These are phyloP conservation scores for Xanthoconium separans DNA, from an alignment of 1,284 basidiomycete genomes.

Conservation along the genomic window DNA sequence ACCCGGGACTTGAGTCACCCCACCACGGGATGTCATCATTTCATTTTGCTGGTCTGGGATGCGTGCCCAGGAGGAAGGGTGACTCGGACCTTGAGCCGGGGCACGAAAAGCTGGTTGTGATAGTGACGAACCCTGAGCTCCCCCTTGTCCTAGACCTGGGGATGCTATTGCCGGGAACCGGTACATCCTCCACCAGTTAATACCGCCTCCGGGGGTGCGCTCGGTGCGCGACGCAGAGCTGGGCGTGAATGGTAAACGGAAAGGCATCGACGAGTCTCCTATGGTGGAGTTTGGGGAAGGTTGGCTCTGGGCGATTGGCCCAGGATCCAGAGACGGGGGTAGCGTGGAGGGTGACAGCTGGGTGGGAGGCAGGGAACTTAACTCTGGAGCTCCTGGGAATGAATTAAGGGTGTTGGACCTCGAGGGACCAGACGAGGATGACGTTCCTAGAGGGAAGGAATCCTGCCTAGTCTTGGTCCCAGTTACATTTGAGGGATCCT, in stretches of 20 bases:
- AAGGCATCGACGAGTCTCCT: conserved; percentile 29
- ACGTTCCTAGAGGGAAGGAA: conserved; percentile 16
- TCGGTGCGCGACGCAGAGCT: conserved; percentile 35
- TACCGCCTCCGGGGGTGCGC: conserved; percentile 43
- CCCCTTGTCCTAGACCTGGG: conserved; percentile 21
- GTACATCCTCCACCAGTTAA: conserved; percentile 81
- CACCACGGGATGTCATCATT: conserved; percentile 10
- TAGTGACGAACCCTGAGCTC: conserved; percentile 16
- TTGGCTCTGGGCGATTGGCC: neutral
- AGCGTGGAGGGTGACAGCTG: conserved; percentile 6
- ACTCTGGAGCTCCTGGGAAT: conserved; percentile 4
- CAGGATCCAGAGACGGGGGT: conserved; percentile 1
- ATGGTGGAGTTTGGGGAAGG: conserved; percentile 8
- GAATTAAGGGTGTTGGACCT: conserved; percentile 7
- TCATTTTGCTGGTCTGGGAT: conserved; percentile 26
- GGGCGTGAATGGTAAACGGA: conserved; percentile 27
- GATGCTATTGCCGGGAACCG: conserved; percentile 67
- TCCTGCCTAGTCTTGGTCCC: conserved; percentile 11
- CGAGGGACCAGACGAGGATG: conserved; percentile 10
- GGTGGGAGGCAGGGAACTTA: neutral
- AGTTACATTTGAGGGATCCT: conserved; percentile 26
- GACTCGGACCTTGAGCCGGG: conserved; percentile 21
- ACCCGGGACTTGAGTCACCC: conserved; percentile 13
- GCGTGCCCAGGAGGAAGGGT: conserved; percentile 18
- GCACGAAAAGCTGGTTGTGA: conserved; percentile 17